These are phyloP conservation scores for Blastocystis hominis DNA, from an alignment of 352 stramenopile genomes.

Conservation along the genomic window DNA sequence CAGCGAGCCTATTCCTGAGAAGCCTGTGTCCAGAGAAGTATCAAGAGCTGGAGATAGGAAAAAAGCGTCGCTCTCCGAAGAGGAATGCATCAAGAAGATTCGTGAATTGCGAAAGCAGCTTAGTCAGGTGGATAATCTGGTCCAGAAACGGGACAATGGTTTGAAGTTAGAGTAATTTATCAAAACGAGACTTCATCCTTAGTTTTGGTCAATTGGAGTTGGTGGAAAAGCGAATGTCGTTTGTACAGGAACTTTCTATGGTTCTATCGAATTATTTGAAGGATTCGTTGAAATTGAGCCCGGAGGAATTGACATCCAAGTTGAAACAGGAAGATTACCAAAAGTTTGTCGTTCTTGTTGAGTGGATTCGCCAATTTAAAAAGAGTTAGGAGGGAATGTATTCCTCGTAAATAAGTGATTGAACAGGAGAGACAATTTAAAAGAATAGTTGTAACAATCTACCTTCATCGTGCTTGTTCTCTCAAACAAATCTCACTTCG, in stretches of 20 bases:
- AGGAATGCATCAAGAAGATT: background rate
- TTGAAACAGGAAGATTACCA: background rate
- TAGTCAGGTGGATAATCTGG: constrained; percentile 3
- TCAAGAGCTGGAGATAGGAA: too few species aligned
- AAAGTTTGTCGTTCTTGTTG: background rate
- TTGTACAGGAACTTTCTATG: background rate
- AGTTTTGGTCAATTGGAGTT: constrained; percentile 3
- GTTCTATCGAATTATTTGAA: background rate
- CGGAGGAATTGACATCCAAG: background rate
- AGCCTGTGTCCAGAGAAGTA: too few species aligned
- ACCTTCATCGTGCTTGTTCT: too few species aligned
- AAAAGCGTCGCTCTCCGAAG: background rate
- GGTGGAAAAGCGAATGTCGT: background rate
- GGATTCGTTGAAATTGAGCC: background rate
- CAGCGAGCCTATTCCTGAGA: too few species aligned
- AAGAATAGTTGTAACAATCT: too few species aligned
- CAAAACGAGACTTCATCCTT: background rate
- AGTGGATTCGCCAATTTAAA: background rate
- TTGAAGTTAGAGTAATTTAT: background rate
- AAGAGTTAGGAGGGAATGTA: background rate
- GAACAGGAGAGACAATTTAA: too few species aligned
- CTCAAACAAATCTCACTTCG: too few species aligned
- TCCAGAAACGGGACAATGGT: background rate
- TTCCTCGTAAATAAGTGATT: too few species aligned
- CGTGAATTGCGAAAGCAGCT: constrained; percentile 7